Conservation (phyloP, 73 alveolate genomes). For the Paramecium biaurelia region DNA sequence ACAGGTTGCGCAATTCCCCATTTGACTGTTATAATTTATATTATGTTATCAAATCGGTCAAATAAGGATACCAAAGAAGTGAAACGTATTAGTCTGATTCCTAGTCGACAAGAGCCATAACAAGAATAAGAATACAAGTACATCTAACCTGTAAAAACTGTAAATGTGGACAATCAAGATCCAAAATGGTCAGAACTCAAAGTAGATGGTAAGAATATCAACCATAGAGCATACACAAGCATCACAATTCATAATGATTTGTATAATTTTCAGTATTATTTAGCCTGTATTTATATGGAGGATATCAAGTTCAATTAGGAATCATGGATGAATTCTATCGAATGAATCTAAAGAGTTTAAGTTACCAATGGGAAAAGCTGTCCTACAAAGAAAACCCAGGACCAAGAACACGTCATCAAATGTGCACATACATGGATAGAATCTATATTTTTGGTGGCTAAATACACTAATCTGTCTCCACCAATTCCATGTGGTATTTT, state of each 20-base stretch:
- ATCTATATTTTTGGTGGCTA: constrained; percentile 31
- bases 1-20: constrained; percentile 49
- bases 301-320: constrained; percentile 52
- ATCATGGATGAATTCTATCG: constrained; percentile 60
- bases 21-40: not conserved
- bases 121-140: constrained; percentile 23
- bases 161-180: constrained; percentile 32
- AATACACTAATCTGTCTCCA: not conserved
- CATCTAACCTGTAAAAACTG: not conserved
- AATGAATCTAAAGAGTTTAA: constrained; percentile 13
- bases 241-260: constrained; percentile 45
- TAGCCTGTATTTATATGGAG: constrained; percentile 61
- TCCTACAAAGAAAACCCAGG: constrained; percentile 43
- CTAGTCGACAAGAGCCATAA: not conserved
- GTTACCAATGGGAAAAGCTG: constrained; percentile 52
- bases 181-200: constrained; percentile 64
- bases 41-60: constrained; percentile 26
- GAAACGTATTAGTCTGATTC: not conserved
- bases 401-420: constrained; percentile 29
- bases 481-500: constrained; percentile 38
- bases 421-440: not conserved
- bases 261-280: not conserved
- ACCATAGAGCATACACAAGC: constrained; percentile 39
- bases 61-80: constrained; percentile 12
- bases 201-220: constrained; percentile 51